phyloP scores from a whole-genome alignment of 2,329 filamentous ascomycete genomes.

The Pestalotiopsis sp. region DNA sequence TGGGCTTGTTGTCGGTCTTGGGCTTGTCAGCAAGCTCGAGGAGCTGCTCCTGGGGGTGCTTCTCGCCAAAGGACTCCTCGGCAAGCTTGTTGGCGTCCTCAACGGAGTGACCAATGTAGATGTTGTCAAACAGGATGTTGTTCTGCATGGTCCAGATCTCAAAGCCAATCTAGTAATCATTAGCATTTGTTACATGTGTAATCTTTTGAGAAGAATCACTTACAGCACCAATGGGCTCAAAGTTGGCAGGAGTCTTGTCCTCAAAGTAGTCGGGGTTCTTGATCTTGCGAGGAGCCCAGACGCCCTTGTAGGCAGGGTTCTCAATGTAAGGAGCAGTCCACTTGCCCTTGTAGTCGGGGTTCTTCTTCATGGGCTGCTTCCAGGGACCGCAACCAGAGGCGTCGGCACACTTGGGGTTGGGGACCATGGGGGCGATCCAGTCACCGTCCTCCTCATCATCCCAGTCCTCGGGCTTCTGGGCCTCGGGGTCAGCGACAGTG shows the following conservation, averaged over 20 bases:
- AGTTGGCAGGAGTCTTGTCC: conserved; percentile 95
- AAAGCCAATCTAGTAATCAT: conserved; percentile 75
- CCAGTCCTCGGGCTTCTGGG: conserved; percentile 98
- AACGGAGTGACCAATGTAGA: conserved; percentile 97
- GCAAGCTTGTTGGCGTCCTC: conserved; percentile 90
- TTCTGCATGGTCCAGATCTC: conserved; percentile 99
- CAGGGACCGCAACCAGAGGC: conserved; percentile 92
- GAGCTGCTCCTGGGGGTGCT: conserved; percentile 80
- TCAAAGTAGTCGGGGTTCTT: conserved; percentile 95
- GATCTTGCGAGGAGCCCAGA: conserved; percentile 94
- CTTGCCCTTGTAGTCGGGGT: conserved; percentile 98
- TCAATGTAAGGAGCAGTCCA: conserved; percentile 92
- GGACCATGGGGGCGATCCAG: conserved; percentile 86
- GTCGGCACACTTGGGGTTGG: conserved; percentile 95
- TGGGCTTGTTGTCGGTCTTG: conserved; percentile 67
- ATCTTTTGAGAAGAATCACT: conserved; percentile 43
- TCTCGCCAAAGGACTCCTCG: conserved; percentile 86
- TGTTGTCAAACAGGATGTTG: conserved; percentile 99
- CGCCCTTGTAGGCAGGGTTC: conserved; percentile 97
- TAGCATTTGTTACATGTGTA: conserved; percentile 17
- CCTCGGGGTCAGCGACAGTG: conserved; percentile 87
- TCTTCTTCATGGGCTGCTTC: conserved; percentile 89
- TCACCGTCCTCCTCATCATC: conserved; percentile 99
- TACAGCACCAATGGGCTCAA: conserved; percentile 97
- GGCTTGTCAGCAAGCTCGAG: conserved; percentile 80